phyloP scores from a whole-genome alignment of 2,329 filamentous ascomycete species.

The Monosporascus sp. region DNA sequence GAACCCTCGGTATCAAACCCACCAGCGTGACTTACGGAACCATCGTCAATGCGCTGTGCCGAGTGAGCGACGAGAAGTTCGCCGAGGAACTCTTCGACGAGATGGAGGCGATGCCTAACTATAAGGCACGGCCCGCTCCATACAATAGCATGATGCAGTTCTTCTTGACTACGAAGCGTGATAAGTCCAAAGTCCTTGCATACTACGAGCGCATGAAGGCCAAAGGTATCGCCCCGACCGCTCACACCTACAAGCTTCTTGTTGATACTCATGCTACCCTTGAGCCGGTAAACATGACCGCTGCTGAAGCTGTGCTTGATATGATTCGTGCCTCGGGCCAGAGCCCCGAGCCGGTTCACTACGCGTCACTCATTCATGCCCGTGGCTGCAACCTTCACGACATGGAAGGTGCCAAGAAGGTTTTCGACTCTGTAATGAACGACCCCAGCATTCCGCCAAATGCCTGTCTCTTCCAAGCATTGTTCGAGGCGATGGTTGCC shows the following conservation, averaged over 20 bases:
- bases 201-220: conserved; percentile 95
- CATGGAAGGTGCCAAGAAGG: conserved; percentile 71
- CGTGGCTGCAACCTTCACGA: conserved; percentile 93
- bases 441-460: conserved; percentile 64
- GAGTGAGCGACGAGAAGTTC: conserved; percentile 95
- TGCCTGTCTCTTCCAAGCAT: conserved; percentile 86
- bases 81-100: conserved; percentile 97
- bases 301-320: conserved; percentile 77
- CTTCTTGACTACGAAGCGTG: conserved; percentile 95
- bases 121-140: conserved; percentile 92
- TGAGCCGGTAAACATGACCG: conserved; percentile 82
- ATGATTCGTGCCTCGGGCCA: conserved; percentile 70
- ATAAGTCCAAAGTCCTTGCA: conserved; percentile 84
- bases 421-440: conserved; percentile 76
- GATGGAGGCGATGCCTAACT: conserved; percentile 98
- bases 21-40: conserved; percentile 98
- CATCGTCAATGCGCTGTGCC: conserved; percentile 94
- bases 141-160: conserved; percentile 99
- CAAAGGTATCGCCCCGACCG: conserved; percentile 81
- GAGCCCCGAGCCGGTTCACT: conserved; percentile 86
- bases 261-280: conserved; percentile 93
- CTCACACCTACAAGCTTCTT: conserved; percentile 95
- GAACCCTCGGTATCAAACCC: conserved; percentile 82
- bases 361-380: conserved; percentile 90
- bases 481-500: conserved; percentile 96